A percentile compares a stretch with the other conserved stretches of the same genome.
phyloP scores from a whole-genome alignment of 768 basidiomycete genomes.

The Scleroderma citrinum region DNA sequence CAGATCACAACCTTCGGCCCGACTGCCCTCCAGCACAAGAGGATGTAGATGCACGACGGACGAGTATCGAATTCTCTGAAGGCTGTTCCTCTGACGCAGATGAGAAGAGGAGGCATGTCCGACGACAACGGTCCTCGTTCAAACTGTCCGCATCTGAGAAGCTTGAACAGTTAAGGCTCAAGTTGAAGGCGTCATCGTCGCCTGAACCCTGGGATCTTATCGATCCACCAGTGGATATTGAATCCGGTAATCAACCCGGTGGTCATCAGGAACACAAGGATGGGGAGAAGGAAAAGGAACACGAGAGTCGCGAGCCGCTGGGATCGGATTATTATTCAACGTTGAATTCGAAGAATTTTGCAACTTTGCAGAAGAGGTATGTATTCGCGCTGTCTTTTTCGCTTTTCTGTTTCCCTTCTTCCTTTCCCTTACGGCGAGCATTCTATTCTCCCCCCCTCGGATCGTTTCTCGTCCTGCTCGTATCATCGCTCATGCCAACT shows the following conservation, averaged over 20 bases:
- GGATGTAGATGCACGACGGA: not conserved
- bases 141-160: slow-evolving; percentile 10
- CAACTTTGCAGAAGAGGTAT: slow-evolving; percentile 39
- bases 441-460: slow-evolving; percentile 6
- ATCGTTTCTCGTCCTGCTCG: not conserved
- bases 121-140: slow-evolving; percentile 17
- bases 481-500: slow-evolving; percentile 4
- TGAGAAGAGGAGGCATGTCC: slow-evolving; percentile 25
- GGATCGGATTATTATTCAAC: slow-evolving; percentile 38
- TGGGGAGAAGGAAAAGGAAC: not conserved
- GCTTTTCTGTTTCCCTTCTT: slow-evolving; percentile 1
- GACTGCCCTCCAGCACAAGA: not conserved
- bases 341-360: slow-evolving; percentile 38
- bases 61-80: not conserved
- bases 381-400: slow-evolving; percentile 15
- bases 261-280: not conserved
- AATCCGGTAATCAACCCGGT: slow-evolving; percentile 3
- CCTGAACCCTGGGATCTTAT: slow-evolving; percentile 66
- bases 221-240: slow-evolving; percentile 42
- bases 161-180: slow-evolving; percentile 42
- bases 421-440: too few relatives aligned
- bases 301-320: slow-evolving; percentile 3
- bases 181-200: slow-evolving; percentile 41
- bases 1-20: not conserved
- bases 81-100: slow-evolving; percentile 7